Conservation (phyloP, 108 stramenopile genomes). For the Ochromonas danica region DNA sequence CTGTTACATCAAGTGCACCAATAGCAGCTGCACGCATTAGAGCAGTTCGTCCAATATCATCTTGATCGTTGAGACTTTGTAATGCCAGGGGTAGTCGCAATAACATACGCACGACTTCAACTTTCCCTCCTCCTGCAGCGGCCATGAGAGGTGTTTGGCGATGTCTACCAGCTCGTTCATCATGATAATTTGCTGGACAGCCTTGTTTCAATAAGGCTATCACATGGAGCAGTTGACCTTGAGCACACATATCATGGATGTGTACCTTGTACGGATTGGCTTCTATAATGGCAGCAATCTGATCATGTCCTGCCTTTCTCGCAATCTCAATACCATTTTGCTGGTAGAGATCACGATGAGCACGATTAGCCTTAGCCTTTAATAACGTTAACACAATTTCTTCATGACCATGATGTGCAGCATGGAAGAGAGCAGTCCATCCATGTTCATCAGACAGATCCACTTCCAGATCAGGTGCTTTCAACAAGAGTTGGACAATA, state of each 20-base stretch:
- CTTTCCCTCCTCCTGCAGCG: constrained; percentile 3
- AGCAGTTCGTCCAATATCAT: constrained; percentile 22
- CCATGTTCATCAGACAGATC: neutral
- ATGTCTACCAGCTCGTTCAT: constrained; percentile 25
- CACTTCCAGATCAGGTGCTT: constrained; percentile 10
- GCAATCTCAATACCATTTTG: neutral
- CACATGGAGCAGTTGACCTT: neutral
- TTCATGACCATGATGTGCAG: constrained; percentile 23
- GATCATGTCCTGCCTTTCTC: neutral
- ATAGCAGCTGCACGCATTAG: constrained; percentile 31
- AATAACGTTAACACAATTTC: constrained; percentile 15
- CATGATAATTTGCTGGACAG: constrained; percentile 11
- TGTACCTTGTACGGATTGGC: constrained; percentile 26
- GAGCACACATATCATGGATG: constrained; percentile 30
- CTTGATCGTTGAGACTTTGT: neutral
- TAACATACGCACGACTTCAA: neutral
- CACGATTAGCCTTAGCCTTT: neutral
- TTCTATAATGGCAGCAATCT: constrained; percentile 23
- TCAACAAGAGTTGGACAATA: constrained; percentile 9
- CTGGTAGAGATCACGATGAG: neutral
- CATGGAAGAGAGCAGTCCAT: constrained; percentile 3
- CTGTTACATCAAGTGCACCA: constrained; percentile 31
- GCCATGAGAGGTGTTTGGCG: constrained; percentile 27
- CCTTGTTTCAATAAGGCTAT: constrained; percentile 32
- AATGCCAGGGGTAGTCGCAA: neutral